Evolutionary conservation across 2,329 filamentous ascomycete genomes (phyloP), one percentile per base, ranked within the genome.

Genomic region (Calycina marina): DNA sequence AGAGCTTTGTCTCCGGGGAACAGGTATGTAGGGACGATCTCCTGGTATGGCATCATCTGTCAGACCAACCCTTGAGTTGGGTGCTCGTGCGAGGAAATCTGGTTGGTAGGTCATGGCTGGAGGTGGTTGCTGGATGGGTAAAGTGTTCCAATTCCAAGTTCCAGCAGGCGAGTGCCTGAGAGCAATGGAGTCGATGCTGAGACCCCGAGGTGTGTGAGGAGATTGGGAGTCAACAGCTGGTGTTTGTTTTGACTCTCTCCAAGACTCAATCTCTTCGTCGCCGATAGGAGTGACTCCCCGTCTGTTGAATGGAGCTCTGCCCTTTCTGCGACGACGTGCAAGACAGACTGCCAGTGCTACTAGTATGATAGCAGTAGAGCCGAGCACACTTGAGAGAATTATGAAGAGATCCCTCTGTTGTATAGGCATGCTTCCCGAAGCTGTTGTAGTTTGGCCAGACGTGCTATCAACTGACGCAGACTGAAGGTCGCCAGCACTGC

Each of bases 211-310:
- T 13, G 15, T 28, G 14, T 18, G 14, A 6, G 25, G 11, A 8
- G 16, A n/a, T n/a, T 24, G 25, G 5, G 29, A 30, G n/a, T 15
- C 18, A 30, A 20, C 15, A 32, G 25, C 30, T 24, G 18, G 40
- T 10, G 25, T 37, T 14, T 28, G 34, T 29, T 43, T 44, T 18
- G 34, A 34, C 26, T 45, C 40, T 50, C 56, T 24, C 72, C 72
- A 77, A 4, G 68, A 72, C 42, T 69, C 68, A 37, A 77, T 77
- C 49, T 77, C 72, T 38, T 75, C 70, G 43, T 77, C 72, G 40
- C 67, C 63, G 37, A 77, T 73, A 9, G 72, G 72, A 0, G 69
- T 69, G 27, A 69, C 67, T 29, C 67, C 69, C 31, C 72, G 58
- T 31, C 60, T 58, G 41, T 68, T 60, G 34, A 72, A 57, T 4